Evolutionary conservation across 73 alveolate genomes (phyloP).

Genomic region (Breviolum minutum): DNA sequence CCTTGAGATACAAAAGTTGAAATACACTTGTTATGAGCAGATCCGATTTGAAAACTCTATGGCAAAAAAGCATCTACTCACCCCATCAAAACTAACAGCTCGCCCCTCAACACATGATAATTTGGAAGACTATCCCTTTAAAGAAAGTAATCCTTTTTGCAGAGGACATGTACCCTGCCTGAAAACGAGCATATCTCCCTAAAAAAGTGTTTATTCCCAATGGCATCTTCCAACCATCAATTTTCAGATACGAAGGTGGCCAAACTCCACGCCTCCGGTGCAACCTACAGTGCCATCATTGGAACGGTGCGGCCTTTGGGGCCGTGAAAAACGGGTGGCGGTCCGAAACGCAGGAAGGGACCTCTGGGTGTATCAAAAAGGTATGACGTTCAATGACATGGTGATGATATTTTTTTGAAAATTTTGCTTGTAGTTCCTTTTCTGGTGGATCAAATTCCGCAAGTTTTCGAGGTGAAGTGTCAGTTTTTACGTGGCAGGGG

Average conservation of each 20-base stretch:
- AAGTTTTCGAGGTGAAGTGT: no score
- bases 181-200: not conserved
- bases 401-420: no score
- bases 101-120: not conserved
- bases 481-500: no score
- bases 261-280: slow-evolving; percentile 26
- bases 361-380: no score
- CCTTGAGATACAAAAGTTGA: not conserved
- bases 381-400: no score
- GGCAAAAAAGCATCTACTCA: not conserved
- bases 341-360: not conserved
- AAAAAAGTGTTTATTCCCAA: no score
- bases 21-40: not conserved
- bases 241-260: not conserved
- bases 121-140: not conserved
- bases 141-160: not conserved
- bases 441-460: no score
- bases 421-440: no score
- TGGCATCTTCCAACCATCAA: not conserved
- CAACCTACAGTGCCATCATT: not conserved
- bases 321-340: not conserved
- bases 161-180: not conserved
- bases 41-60: no score
- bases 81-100: not conserved
- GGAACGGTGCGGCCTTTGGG: not conserved